Percentiles rank a stretch among this genome's conserved stretches.
Evolutionary conservation across 768 basidiomycete species (phyloP).

Genomic region (Pisolithus orientalis): DNA sequence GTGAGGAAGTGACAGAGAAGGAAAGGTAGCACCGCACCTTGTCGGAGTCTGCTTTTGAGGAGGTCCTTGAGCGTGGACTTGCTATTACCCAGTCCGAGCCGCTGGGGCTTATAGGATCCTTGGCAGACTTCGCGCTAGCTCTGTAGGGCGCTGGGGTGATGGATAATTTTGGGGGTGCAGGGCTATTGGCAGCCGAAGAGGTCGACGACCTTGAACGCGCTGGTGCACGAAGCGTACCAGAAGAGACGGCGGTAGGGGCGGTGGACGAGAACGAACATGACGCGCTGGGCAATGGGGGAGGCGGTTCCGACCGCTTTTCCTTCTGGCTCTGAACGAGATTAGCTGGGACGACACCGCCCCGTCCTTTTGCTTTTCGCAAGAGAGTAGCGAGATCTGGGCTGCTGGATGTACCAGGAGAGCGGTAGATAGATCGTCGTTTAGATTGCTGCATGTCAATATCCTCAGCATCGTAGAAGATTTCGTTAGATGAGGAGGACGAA

Average conservation of each 20-base stretch:
- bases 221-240: conserved; percentile 1
- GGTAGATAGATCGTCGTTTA: conserved; percentile 80
- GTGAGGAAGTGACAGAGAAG: background rate
- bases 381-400: conserved; percentile 90
- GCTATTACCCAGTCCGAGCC: conserved; percentile 44
- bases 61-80: conserved; percentile 38
- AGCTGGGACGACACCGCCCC: conserved; percentile 39
- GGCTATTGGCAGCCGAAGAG: conserved; percentile 25
- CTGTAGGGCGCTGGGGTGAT: conserved; percentile 26
- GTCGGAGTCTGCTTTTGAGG: conserved; percentile 34
- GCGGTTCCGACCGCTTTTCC: conserved; percentile 33
- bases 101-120: conserved; percentile 28
- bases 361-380: conserved; percentile 75
- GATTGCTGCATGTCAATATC: conserved; percentile 56
- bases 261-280: conserved; percentile 20
- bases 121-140: conserved; percentile 12
- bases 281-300: conserved; percentile 39
- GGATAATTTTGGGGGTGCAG: conserved; percentile 30
- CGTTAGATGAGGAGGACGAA: conserved; percentile 50
- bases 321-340: conserved; percentile 27
- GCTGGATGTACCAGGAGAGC: conserved; percentile 83
- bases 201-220: conserved; percentile 41
- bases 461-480: conserved; percentile 59
- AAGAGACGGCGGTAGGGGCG: background rate
- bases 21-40: conserved; percentile 38